A percentile compares a stretch with the other conserved stretches of the same genome.
phyloP scores from a whole-genome alignment of 805 yeast species.

The Jamesozyma rosinii region DNA sequence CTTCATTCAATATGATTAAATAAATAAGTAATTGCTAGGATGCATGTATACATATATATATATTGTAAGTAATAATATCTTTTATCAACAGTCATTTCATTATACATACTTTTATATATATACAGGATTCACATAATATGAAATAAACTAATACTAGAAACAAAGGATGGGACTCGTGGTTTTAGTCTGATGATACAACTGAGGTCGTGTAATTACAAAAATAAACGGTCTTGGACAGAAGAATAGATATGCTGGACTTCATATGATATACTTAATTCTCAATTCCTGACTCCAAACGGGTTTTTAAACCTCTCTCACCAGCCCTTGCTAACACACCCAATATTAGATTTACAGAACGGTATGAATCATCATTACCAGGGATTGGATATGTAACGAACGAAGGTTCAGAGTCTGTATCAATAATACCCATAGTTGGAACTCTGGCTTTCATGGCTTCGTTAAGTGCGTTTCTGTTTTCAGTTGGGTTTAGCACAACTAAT shows the following conservation, averaged over 20 bases:
- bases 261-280: background rate
- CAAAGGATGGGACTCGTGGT: background rate
- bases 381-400: conserved; percentile 84
- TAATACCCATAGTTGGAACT: conserved; percentile 86
- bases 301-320: conserved; percentile 66
- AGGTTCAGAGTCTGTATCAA: conserved; percentile 92
- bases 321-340: conserved; percentile 79
- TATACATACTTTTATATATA: background rate
- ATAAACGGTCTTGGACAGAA: background rate
- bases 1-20: no score
- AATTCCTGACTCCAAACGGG: conserved; percentile 36
- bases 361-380: conserved; percentile 91
- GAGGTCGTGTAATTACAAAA: no score
- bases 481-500: conserved; percentile 77
- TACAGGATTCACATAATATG: background rate
- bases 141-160: no score
- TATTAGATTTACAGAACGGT: conserved; percentile 69
- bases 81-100: background rate
- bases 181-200: background rate
- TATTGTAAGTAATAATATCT: background rate
- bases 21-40: no score
- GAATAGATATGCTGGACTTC: background rate
- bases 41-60: no score
- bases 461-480: conserved; percentile 71
- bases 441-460: conserved; percentile 73